These are phyloP conservation scores for Wickerhamiella brachini DNA, from an alignment of 805 yeast genomes.

Conservation along the genomic window DNA sequence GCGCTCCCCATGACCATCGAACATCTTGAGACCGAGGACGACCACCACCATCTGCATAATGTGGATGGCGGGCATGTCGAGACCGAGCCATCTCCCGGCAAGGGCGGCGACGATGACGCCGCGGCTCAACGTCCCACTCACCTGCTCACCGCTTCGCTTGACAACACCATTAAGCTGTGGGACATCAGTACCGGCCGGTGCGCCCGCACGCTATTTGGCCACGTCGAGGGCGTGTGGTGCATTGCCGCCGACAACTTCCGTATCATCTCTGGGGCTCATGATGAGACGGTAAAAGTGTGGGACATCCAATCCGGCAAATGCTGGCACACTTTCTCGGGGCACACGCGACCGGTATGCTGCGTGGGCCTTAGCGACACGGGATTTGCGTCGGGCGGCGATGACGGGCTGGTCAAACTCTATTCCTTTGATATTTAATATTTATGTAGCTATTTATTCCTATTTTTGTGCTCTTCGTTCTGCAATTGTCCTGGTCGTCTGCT, in stretches of 20 bases:
- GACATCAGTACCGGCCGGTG: constrained; percentile 78
- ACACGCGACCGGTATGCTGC: constrained; percentile 37
- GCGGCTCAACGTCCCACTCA: constrained; percentile 54
- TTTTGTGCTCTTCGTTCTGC: no score
- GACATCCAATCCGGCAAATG: constrained; percentile 90
- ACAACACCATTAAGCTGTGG: constrained; percentile 89
- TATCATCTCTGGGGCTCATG: constrained; percentile 90
- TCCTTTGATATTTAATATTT: constrained; percentile 38
- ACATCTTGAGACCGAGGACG: constrained; percentile 40
- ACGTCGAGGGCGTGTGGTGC: constrained; percentile 97
- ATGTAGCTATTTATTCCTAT: constrained; percentile 1
- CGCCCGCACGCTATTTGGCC: constrained; percentile 90
- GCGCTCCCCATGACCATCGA: constrained; percentile 74
- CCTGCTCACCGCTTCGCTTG: constrained; percentile 73
- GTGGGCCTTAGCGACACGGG: constrained; percentile 83
- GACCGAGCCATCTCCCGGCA: constrained; percentile 2
- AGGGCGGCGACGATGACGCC: constrained; percentile 15
- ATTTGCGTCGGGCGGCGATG: constrained; percentile 81
- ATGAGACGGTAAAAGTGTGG: constrained; percentile 82
- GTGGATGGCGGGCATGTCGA: constrained; percentile 1
- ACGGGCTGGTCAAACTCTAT: constrained; percentile 75
- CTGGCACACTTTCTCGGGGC: constrained; percentile 81
- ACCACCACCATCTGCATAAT: constrained; percentile 17
- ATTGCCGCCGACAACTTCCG: constrained; percentile 92
- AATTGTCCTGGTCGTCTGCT: no score